These are phyloP conservation scores for Salvia rosmarinus DNA, from an alignment of 257 asterid species.

Conservation along the genomic window DNA sequence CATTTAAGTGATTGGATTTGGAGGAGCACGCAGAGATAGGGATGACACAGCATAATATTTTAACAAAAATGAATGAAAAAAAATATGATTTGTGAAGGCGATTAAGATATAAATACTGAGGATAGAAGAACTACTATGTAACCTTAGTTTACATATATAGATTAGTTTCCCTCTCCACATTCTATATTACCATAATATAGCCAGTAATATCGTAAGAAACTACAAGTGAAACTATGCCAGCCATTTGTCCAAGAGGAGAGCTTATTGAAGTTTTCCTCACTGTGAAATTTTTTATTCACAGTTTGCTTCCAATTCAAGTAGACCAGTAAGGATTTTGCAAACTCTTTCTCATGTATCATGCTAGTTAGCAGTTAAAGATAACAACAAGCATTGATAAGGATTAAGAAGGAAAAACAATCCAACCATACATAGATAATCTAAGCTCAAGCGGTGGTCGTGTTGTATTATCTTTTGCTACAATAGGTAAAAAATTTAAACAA, in stretches of 20 bases:
- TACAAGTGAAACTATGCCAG: conserved; percentile 4
- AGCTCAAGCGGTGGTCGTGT: not conserved
- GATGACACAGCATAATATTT: conserved; percentile 23
- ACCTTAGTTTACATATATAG: not conserved
- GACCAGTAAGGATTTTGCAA: not conserved
- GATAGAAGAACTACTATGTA: not conserved
- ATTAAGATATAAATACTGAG: not conserved
- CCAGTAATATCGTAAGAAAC: not conserved
- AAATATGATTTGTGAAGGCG: not conserved
- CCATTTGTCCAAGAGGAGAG: not conserved
- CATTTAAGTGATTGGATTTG: not conserved
- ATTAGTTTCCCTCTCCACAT: not conserved
- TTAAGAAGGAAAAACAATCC: not conserved
- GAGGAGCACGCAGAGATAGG: conserved; percentile 5
- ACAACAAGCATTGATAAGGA: not conserved
- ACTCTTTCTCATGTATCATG: conserved; percentile 11
- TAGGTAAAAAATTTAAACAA: not conserved
- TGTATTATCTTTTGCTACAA: not conserved
- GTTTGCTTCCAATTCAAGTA: conserved; percentile 12
- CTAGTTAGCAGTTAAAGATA: conserved; percentile 6
- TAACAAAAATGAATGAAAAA: conserved; percentile 6
- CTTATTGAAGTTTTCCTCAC: not conserved
- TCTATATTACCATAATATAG: conserved; percentile 1
- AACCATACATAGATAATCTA: conserved; percentile 10
- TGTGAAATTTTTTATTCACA: not conserved